Conservation (phyloP, 345 rosid genomes). For the Gossypium stocksii region DNA sequence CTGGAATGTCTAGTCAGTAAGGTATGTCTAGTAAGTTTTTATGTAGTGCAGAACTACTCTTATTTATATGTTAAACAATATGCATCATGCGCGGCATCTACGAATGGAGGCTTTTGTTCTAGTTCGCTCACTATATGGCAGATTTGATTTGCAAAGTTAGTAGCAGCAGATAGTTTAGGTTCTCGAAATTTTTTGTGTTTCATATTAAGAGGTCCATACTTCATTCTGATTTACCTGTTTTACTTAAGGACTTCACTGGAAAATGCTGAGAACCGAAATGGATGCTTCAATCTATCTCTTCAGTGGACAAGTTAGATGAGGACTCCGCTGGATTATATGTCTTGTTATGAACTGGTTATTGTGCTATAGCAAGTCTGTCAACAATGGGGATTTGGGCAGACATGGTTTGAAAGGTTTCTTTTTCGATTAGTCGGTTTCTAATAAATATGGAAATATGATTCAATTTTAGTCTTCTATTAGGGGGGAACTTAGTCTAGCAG, state of each 20-base stretch:
- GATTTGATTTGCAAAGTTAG: neutral
- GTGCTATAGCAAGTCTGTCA: neutral
- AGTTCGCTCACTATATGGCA: neutral
- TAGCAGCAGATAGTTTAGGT: neutral
- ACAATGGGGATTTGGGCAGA: too few relatives aligned
- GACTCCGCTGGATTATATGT: neutral
- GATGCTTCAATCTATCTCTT: neutral
- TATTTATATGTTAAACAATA: conserved; percentile 8
- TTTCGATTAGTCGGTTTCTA: too few relatives aligned
- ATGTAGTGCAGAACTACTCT: neutral
- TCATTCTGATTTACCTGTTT: neutral
- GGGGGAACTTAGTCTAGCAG: too few relatives aligned
- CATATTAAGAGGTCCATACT: neutral
- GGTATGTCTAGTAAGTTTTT: neutral
- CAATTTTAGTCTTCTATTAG: too few relatives aligned
- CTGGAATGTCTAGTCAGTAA: conserved; percentile 5
- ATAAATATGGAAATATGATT: too few relatives aligned
- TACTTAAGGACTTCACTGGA: neutral
- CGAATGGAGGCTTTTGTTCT: conserved; percentile 4
- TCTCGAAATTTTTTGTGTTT: neutral
- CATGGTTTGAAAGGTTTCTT: too few relatives aligned
- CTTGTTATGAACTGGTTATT: neutral
- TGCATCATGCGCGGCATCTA: neutral
- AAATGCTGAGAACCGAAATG: neutral
- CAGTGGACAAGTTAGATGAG: neutral